phyloP scores from a whole-genome alignment of 2,329 filamentous ascomycete species.

The Penicillium sp. region DNA sequence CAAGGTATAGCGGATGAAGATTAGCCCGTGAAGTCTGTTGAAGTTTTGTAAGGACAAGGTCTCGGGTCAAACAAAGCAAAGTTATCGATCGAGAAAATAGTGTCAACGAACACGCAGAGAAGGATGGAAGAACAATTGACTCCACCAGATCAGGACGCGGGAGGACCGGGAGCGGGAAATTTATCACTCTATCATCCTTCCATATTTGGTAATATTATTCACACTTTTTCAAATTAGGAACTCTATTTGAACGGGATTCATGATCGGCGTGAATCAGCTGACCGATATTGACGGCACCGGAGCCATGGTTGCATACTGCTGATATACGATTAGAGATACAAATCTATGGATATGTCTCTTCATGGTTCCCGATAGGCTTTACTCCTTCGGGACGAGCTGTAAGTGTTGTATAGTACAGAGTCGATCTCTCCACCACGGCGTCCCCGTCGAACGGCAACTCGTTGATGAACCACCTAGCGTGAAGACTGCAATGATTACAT shows the following conservation, averaged over 20 bases:
- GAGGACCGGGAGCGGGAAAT: conserved; percentile 14
- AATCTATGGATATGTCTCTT: background rate
- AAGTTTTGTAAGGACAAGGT: too few relatives aligned
- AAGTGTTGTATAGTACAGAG: conserved; percentile 6
- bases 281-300: background rate
- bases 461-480: too few relatives aligned
- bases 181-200: conserved; percentile 16
- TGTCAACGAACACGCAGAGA: conserved; percentile 1
- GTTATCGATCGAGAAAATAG: background rate
- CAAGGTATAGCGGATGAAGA: too few relatives aligned
- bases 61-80: too few relatives aligned
- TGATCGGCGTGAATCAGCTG: conserved; percentile 1
- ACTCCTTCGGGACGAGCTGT: conserved; percentile 9
- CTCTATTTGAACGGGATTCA: too few relatives aligned
- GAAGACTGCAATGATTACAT: too few relatives aligned
- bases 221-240: too few relatives aligned
- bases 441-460: background rate
- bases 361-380: conserved; percentile 14
- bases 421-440: too few relatives aligned
- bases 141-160: background rate
- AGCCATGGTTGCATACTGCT: too few relatives aligned
- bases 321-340: conserved; percentile 4
- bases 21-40: too few relatives aligned
- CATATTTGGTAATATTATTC: too few relatives aligned
- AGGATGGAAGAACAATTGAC: conserved; percentile 10